Conservation (phyloP, 345 rosid genomes). For the Salix dunnii region DNA sequence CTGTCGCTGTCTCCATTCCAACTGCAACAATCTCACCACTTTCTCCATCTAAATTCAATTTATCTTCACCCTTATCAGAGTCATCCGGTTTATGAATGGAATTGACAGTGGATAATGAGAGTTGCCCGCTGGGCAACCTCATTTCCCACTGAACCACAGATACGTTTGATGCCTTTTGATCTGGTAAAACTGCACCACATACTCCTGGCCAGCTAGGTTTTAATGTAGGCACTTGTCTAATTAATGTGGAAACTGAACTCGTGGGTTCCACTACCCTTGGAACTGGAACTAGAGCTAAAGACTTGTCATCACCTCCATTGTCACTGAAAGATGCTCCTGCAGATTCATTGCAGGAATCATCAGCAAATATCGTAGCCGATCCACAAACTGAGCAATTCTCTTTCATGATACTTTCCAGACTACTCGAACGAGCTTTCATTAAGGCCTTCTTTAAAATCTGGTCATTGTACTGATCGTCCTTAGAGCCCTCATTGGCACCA, state of each 20-base stretch:
- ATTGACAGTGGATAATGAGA: conserved; percentile 7
- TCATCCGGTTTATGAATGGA: conserved; percentile 3
- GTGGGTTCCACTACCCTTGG: conserved; percentile 35
- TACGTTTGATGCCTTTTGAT: conserved; percentile 30
- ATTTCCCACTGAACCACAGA: conserved; percentile 19
- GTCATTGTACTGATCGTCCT: conserved; percentile 22
- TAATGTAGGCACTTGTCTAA: conserved; percentile 48
- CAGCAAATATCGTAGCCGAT: conserved; percentile 23
- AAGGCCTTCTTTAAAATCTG: conserved; percentile 48
- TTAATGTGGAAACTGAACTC: conserved; percentile 38
- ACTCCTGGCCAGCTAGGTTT: conserved; percentile 91
- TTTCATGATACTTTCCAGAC: conserved; percentile 25
- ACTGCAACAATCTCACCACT: conserved; percentile 51
- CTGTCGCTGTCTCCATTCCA: conserved; percentile 26
- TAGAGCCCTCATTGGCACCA: conserved; percentile 19
- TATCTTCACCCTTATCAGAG: background rate
- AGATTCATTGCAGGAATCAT: conserved; percentile 22
- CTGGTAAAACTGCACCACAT: conserved; percentile 36
- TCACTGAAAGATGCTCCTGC: conserved; percentile 17
- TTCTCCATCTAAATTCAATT: conserved; percentile 18
- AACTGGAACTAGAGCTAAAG: conserved; percentile 57
- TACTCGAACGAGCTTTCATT: conserved; percentile 31
- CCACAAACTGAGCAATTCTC: conserved; percentile 61
- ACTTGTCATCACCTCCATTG: conserved; percentile 32
- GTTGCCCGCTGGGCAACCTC: conserved; percentile 27